Conservation (phyloP, 306 rosid genomes). For the Biancaea sappan region DNA sequence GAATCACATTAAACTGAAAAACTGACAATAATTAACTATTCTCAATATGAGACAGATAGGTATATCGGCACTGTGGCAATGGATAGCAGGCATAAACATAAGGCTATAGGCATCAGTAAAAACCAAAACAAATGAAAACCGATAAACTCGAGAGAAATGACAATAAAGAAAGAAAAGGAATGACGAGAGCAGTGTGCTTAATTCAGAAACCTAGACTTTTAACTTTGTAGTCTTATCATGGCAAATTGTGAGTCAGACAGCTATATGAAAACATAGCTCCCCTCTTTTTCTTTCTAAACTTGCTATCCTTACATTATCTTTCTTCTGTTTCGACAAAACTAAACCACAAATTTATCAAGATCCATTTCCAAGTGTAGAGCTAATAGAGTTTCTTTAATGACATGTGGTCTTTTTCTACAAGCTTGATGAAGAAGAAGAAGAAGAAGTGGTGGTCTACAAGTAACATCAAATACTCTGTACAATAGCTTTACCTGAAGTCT, state of each 20-base stretch:
- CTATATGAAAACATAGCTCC: conserved; percentile 3
- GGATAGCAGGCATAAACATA: neutral
- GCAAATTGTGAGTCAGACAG: conserved; percentile 4
- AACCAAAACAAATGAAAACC: conserved; percentile 20
- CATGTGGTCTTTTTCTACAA: neutral
- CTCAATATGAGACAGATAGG: conserved; percentile 18
- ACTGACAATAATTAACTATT: conserved; percentile 25
- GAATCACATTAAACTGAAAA: conserved; percentile 16
- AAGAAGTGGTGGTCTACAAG: conserved; percentile 6
- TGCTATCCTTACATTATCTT: neutral
- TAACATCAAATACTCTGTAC: conserved; percentile 18
- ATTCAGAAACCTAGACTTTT: conserved; percentile 4
- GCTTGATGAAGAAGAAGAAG: too few relatives aligned
- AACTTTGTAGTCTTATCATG: neutral
- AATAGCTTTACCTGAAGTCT: conserved; percentile 76
- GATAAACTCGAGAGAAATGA: neutral
- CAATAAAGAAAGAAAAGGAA: too few relatives aligned
- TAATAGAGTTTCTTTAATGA: conserved; percentile 2
- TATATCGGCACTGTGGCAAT: neutral
- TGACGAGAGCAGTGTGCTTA: neutral
- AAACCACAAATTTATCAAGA: conserved; percentile 15
- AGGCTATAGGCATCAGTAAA: conserved; percentile 25
- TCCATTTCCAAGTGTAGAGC: neutral
- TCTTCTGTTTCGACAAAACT: conserved; percentile 10
- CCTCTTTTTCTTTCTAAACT: neutral